phyloP scores from a whole-genome alignment of 2,329 filamentous ascomycete species.

The Penicillium sp. region DNA sequence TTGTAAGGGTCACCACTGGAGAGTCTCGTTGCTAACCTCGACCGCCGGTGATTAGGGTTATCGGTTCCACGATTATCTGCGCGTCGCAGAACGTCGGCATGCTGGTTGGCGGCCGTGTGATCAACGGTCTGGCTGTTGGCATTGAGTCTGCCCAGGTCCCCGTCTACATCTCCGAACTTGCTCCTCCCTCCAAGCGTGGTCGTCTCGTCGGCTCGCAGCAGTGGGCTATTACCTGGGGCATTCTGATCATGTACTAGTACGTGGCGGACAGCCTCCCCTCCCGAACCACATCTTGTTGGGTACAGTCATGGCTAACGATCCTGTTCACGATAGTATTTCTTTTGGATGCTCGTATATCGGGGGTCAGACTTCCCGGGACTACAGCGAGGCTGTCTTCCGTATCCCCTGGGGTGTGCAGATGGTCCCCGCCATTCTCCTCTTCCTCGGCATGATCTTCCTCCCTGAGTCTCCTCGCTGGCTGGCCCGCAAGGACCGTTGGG shows the following conservation, averaged over 20 bases:
- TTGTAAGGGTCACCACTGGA: too few species aligned
- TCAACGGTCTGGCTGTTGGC: constrained; percentile 71
- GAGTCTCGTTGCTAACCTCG: too few species aligned
- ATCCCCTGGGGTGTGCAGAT: constrained; percentile 65
- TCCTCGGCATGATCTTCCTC: constrained; percentile 51
- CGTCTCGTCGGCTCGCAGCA: constrained; percentile 71
- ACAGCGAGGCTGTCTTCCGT: constrained; percentile 55
- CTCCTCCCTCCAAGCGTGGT: constrained; percentile 54
- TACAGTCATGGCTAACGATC: constrained; percentile 45
- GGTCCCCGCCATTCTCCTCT: constrained; percentile 58
- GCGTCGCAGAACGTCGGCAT: constrained; percentile 8
- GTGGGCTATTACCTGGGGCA: constrained; percentile 71
- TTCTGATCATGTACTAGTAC: constrained; percentile 64
- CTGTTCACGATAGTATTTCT: constrained; percentile 43
- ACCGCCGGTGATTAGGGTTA: background rate
- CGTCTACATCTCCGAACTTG: constrained; percentile 58
- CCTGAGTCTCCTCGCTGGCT: constrained; percentile 64
- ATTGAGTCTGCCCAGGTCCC: constrained; percentile 70
- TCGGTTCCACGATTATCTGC: constrained; percentile 7
- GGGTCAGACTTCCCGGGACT: constrained; percentile 33
- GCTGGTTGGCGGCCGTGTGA: constrained; percentile 67
- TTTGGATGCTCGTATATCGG: constrained; percentile 60
- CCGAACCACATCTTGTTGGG: too few species aligned
- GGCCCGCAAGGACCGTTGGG: constrained; percentile 60
- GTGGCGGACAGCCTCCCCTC: background rate